These are phyloP conservation scores for Fusarium oligoseptatum DNA, from an alignment of 2,329 filamentous ascomycete genomes.

Conservation along the genomic window DNA sequence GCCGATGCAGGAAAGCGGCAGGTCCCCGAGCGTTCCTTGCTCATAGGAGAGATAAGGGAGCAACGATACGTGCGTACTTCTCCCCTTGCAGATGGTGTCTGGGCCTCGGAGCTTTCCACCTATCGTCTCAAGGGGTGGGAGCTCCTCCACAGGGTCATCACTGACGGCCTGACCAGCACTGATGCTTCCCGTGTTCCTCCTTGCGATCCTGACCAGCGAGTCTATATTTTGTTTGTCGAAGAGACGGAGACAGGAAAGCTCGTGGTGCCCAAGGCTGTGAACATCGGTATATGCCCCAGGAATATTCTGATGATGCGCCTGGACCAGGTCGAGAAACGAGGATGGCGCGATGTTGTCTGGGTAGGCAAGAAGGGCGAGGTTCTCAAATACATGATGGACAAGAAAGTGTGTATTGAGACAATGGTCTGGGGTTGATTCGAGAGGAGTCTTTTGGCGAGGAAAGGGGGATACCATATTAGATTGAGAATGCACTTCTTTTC, in stretches of 20 bases:
- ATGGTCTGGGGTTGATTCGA: conserved; percentile 4
- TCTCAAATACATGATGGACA: conserved; percentile 26
- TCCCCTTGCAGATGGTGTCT: not conserved
- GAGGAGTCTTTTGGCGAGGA: not conserved
- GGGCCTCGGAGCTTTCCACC: not conserved
- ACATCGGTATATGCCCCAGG: conserved; percentile 28
- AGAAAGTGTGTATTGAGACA: not conserved
- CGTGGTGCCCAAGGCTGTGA: not conserved
- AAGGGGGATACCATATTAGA: not conserved
- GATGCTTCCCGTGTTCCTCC: conserved; percentile 3
- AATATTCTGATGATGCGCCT: conserved; percentile 31
- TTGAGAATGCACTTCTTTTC: not conserved
- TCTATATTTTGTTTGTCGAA: conserved; percentile 15
- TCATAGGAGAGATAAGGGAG: not conserved
- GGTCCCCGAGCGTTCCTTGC: not conserved
- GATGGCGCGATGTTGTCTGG: conserved; percentile 47
- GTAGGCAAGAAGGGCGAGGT: conserved; percentile 27
- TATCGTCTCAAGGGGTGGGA: conserved; percentile 22
- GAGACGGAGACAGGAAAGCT: not conserved
- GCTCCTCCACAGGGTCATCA: conserved; percentile 25
- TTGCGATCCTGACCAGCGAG: conserved; percentile 20
- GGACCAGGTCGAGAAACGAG: conserved; percentile 22
- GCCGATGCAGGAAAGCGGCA: not conserved
- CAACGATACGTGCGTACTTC: not conserved
- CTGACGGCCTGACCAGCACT: not conserved